These are phyloP conservation scores for Ophiostoma quercus DNA, from an alignment of 2,329 filamentous ascomycete genomes.

Conservation along the genomic window DNA sequence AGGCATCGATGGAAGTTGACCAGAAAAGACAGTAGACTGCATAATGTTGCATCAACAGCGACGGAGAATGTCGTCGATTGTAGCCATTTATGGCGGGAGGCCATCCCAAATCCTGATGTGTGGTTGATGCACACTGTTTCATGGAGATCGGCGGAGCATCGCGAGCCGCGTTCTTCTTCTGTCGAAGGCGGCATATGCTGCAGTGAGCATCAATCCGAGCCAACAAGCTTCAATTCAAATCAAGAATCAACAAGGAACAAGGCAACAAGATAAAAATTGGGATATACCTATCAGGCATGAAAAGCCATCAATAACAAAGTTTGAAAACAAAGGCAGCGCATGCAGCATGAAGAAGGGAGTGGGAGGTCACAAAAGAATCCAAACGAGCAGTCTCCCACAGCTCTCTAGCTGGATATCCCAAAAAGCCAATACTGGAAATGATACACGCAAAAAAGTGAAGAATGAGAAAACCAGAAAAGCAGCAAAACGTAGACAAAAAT, in stretches of 20 bases:
- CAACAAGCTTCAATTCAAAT: not conserved
- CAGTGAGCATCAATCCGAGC: not conserved
- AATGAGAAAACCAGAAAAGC: not conserved
- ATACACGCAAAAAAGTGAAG: not conserved
- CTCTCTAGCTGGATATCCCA: slow-evolving; percentile 9
- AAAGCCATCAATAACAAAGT: not conserved
- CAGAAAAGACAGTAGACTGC: not conserved
- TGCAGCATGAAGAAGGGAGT: not conserved
- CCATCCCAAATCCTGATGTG: not conserved
- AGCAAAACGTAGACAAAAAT: not conserved
- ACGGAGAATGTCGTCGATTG: not conserved
- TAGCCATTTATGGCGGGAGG: not conserved
- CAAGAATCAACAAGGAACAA: not conserved
- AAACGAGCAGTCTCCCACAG: slow-evolving; percentile 1
- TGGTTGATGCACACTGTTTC: not conserved
- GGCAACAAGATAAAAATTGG: not conserved
- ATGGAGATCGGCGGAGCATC: slow-evolving; percentile 1
- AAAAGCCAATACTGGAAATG: not conserved
- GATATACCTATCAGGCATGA: slow-evolving; percentile 9
- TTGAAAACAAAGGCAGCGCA: not conserved
- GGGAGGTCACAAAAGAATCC: not conserved
- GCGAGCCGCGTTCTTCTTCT: not conserved
- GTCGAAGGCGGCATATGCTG: not conserved
- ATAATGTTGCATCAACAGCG: not conserved
- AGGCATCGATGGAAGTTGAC: not conserved